Conservation (phyloP, 148 eudicot species). For the Salicornia ramosissima region DNA sequence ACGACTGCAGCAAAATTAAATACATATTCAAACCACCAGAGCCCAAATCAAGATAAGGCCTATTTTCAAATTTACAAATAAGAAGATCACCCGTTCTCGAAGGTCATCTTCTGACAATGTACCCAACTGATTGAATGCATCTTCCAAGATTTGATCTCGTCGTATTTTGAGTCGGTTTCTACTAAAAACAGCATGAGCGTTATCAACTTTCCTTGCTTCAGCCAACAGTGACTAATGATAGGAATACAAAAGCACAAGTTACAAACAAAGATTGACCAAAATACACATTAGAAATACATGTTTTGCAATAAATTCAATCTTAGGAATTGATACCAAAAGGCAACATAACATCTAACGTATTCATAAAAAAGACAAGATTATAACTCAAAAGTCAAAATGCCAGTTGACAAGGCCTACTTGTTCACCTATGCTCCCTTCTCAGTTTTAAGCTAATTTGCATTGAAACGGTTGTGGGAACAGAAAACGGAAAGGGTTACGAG, state of each 20-base stretch:
- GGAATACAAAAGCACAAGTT: slow-evolving; percentile 12
- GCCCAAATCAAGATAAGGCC: no score
- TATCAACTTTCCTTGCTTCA: slow-evolving; percentile 50
- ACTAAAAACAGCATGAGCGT: slow-evolving; percentile 50
- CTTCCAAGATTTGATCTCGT: slow-evolving; percentile 87
- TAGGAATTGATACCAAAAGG: not conserved
- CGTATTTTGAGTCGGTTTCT: slow-evolving; percentile 78
- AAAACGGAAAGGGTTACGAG: no score
- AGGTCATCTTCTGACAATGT: slow-evolving; percentile 78
- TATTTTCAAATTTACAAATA: not conserved
- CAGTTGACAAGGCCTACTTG: not conserved
- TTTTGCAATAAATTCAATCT: not conserved
- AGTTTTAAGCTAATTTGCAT: no score
- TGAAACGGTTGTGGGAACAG: no score
- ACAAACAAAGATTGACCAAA: slow-evolving; percentile 3
- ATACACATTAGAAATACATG: not conserved
- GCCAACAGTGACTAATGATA: slow-evolving; percentile 61
- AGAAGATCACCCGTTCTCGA: slow-evolving; percentile 59
- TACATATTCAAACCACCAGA: not conserved
- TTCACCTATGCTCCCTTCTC: not conserved
- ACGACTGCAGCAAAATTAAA: not conserved
- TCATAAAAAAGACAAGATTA: not conserved
- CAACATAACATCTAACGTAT: not conserved
- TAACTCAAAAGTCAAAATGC: not conserved
- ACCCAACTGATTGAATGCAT: slow-evolving; percentile 77